Conservation (phyloP, 140 eudicot species). For the Eryngium alpinum region DNA sequence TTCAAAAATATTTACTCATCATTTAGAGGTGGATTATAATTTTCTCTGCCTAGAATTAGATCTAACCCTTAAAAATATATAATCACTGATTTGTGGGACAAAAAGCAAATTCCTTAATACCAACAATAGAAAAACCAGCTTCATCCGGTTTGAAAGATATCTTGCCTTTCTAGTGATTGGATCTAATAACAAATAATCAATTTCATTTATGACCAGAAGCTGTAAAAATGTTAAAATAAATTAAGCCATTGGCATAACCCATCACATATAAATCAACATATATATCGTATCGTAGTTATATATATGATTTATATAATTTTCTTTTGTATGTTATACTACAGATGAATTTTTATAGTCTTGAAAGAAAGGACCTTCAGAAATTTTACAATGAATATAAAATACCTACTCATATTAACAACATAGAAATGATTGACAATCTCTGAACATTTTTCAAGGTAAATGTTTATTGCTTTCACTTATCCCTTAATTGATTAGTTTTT, state of each 20-base stretch:
- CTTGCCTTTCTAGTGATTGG: neutral
- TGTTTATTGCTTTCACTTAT: too few relatives aligned
- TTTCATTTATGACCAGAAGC: neutral
- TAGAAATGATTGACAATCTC: too few relatives aligned
- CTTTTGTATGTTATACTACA: too few relatives aligned
- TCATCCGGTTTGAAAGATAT: neutral
- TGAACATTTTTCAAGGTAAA: too few relatives aligned
- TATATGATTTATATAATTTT: too few relatives aligned
- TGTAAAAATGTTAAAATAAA: neutral
- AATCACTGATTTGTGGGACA: neutral
- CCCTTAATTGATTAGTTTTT: too few relatives aligned
- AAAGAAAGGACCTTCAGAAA: too few relatives aligned
- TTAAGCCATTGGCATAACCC: neutral
- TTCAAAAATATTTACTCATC: neutral
- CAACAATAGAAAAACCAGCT: too few relatives aligned
- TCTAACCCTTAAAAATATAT: neutral
- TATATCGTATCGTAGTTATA: too few relatives aligned
- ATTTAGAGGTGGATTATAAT: neutral
- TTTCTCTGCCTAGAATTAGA: neutral
- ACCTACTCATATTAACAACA: too few relatives aligned
- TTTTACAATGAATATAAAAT: too few relatives aligned
- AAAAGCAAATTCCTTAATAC: neutral
- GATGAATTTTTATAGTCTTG: too few relatives aligned
- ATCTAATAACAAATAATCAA: neutral
- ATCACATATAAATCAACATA: neutral